Conservation (phyloP, 2,329 filamentous ascomycete genomes). For the Penicillium sp. region DNA sequence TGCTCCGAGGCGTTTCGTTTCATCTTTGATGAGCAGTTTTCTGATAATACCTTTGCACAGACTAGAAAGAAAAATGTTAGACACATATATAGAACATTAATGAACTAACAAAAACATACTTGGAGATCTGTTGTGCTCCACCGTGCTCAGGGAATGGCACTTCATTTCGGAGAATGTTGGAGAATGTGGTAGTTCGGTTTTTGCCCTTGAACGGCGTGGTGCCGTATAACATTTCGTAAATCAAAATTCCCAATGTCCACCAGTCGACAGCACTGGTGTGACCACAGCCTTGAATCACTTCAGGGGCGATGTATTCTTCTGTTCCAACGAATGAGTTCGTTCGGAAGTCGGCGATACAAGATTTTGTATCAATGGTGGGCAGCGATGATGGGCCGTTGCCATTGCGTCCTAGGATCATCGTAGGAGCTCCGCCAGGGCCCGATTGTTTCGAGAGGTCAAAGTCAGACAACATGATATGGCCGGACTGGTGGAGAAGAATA, state of each 20-base stretch:
- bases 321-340: slow-evolving; percentile 99
- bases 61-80: slow-evolving; percentile 44
- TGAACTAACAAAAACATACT: slow-evolving; percentile 57
- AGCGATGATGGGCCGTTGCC: slow-evolving; percentile 81
- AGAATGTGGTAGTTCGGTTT: slow-evolving; percentile 96
- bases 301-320: slow-evolving; percentile 97
- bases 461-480: slow-evolving; percentile 98
- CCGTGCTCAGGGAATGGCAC: slow-evolving; percentile 91
- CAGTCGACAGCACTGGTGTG: slow-evolving; percentile 98
- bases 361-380: slow-evolving; percentile 97
- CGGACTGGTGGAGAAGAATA: slow-evolving; percentile 96
- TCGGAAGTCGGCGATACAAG: slow-evolving; percentile 95
- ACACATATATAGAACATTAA: neutral
- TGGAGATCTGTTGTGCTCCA: slow-evolving; percentile 79
- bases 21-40: slow-evolving; percentile 96
- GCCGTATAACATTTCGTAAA: slow-evolving; percentile 98
- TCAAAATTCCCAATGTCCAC: slow-evolving; percentile 96
- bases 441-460: slow-evolving; percentile 99
- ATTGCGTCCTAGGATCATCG: slow-evolving; percentile 92
- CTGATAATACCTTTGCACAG: slow-evolving; percentile 95
- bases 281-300: slow-evolving; percentile 97
- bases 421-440: slow-evolving; percentile 88
- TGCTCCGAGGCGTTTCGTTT: slow-evolving; percentile 86
- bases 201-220: slow-evolving; percentile 99
- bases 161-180: slow-evolving; percentile 92